Evolutionary conservation across 306 rosid species (phyloP).

Genomic region (Pachyrhizus erosus): DNA sequence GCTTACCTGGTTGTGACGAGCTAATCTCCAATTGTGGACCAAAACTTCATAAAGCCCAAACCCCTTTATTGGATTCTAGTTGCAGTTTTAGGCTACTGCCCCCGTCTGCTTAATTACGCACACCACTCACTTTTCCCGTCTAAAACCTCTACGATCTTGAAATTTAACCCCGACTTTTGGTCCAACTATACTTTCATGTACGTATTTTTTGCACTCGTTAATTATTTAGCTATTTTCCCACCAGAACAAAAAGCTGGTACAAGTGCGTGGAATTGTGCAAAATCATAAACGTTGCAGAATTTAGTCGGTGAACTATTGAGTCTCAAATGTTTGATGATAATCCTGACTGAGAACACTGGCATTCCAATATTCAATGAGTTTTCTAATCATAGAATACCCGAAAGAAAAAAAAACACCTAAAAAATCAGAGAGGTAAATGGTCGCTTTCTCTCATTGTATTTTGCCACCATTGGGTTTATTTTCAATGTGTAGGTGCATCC

Average conservation of each 20-base stretch:
- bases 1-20: neutral
- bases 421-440: neutral
- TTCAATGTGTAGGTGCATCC: neutral
- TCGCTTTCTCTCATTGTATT: slow-evolving; percentile 6
- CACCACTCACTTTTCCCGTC: neutral
- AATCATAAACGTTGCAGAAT: neutral
- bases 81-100: neutral
- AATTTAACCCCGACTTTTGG: neutral
- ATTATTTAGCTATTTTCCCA: neutral
- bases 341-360: slow-evolving; percentile 32
- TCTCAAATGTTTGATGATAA: slow-evolving; percentile 42
- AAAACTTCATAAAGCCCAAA: neutral
- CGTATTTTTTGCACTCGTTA: neutral
- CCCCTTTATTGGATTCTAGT: neutral
- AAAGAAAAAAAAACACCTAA: neutral
- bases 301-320: neutral
- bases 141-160: neutral
- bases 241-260: neutral
- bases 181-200: neutral
- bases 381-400: neutral
- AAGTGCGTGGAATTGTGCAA: slow-evolving; percentile 13
- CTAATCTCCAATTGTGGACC: neutral
- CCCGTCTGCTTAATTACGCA: neutral
- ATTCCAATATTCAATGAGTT: neutral
- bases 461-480: slow-evolving; percentile 11